Conservation (phyloP, 306 rosid species). For the Cicer arietinum region DNA sequence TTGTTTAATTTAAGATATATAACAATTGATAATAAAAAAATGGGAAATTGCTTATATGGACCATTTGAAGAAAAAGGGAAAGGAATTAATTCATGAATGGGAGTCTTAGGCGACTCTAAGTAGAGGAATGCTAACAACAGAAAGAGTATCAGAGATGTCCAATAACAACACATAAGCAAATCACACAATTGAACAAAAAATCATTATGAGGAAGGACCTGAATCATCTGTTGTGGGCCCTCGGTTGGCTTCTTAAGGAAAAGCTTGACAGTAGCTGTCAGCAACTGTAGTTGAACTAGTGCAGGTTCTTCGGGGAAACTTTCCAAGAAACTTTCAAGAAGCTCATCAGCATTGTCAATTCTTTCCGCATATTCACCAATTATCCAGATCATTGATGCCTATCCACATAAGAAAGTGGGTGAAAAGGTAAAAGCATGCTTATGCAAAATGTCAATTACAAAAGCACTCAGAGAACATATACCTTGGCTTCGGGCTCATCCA, state of each 20-base stretch:
- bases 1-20: background rate
- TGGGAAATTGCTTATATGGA: slow-evolving; percentile 1
- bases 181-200: slow-evolving; percentile 32
- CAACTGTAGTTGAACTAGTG: slow-evolving; percentile 95
- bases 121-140: background rate
- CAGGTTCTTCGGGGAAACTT: slow-evolving; percentile 92
- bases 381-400: slow-evolving; percentile 99
- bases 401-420: slow-evolving; percentile 42
- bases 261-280: slow-evolving; percentile 98
- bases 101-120: slow-evolving; percentile 6
- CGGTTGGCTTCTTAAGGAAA: slow-evolving; percentile 98
- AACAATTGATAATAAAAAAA: slow-evolving; percentile 9
- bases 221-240: slow-evolving; percentile 99
- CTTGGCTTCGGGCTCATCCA: slow-evolving; percentile 99
- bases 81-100: background rate
- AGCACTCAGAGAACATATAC: slow-evolving; percentile 51
- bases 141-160: slow-evolving; percentile 19
- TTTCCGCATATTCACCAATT: slow-evolving; percentile 98
- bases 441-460: slow-evolving; percentile 31
- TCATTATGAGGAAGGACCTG: slow-evolving; percentile 64
- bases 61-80: slow-evolving; percentile 20
- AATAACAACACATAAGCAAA: slow-evolving; percentile 6
- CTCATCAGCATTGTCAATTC: slow-evolving; percentile 99
- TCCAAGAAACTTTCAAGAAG: slow-evolving; percentile 99
- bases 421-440: slow-evolving; percentile 21